Percentiles rank a stretch among this genome's conserved stretches.
Conservation (phyloP, 2,329 filamentous ascomycete species). For the Microascus cirrosus region DNA sequence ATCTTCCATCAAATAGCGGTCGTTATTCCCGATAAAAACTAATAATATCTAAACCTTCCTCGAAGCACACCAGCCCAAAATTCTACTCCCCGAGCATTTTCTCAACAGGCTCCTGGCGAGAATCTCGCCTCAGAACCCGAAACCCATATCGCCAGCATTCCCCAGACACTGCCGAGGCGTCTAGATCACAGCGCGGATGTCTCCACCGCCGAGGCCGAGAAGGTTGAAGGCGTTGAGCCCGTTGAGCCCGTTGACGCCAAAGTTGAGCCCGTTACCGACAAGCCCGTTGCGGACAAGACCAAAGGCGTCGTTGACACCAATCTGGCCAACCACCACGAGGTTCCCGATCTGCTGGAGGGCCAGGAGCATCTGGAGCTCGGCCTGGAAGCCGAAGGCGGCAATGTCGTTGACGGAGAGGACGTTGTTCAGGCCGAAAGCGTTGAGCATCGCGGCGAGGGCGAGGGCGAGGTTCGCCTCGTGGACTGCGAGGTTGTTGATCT, state of each 20-base stretch:
- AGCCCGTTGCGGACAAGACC: not conserved
- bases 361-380: conserved; percentile 11
- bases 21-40: too few relatives aligned
- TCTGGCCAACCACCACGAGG: conserved; percentile 8
- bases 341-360: conserved; percentile 11
- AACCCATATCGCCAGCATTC: too few relatives aligned
- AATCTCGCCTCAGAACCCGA: too few relatives aligned
- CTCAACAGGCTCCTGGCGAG: too few relatives aligned
- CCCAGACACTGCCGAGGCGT: too few relatives aligned
- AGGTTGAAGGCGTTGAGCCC: conserved; percentile 1
- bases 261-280: conserved; percentile 5
- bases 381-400: conserved; percentile 15
- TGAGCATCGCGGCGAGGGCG: conserved; percentile 12
- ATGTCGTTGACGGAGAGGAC: conserved; percentile 15
- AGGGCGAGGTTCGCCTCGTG: conserved; percentile 8
- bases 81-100: too few relatives aligned
- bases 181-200: not conserved
- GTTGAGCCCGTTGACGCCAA: conserved; percentile 3
- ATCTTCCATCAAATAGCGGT: too few relatives aligned
- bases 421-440: conserved; percentile 14
- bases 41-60: too few relatives aligned
- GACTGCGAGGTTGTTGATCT: not conserved
- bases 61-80: too few relatives aligned
- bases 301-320: conserved; percentile 5
- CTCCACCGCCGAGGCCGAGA: not conserved